Base-by-base conservation (phyloP, 202 grass and related monocot genomes). In the Zizania palustris region DNA sequence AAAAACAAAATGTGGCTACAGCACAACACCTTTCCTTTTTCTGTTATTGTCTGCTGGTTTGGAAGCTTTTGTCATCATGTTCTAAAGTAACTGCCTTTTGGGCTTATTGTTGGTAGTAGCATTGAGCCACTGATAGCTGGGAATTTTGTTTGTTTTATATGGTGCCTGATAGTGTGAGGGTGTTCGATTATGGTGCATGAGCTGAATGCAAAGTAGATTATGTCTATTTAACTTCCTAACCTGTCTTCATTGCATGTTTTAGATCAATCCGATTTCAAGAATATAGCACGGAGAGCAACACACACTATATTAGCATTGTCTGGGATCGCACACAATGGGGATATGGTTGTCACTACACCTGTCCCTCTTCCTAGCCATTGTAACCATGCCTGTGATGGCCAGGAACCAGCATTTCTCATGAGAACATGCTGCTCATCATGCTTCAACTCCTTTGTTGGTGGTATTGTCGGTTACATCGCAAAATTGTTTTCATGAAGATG, bases 241-340 rank as follows among this genome's bases (percentile, higher is more conserved):
- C 11, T 66, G 14, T 21, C 12, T 11, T 58, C 11, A 15, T 65
- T 60, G 50, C 44, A 22, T 74, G 60, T 66, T 82, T 57, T 70
- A 82, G 80, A 74, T 74, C 70, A 73, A 57, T 58, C 80, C 54
- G 71, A 80, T 67, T 83, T 88, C 64, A 93, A 83, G 82, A 73
- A 76, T 8, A 51, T 90, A 37, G 75, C 74, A 72, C 79, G 85
- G 71, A 75, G 81, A 61, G 88, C 91, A 10, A 93, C 87, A 37
- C 75, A 88, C 71, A 87, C 84, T 63, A 79, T 93, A 51, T 63
- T 93, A 76, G 87, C 91, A 3, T 73, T 79, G 13, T 93, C 74
- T 65, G 87, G 87, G 67, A 87, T 90, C 77, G 39, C 56, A 13
- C 82, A 81, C 67, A 83, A 87, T 22, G 85, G 56, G 28, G 86